Evolutionary conservation across 1,284 basidiomycete genomes (phyloP), one percentile per base, ranked within the genome.

Genomic region (Fomitopsis betulina): DNA sequence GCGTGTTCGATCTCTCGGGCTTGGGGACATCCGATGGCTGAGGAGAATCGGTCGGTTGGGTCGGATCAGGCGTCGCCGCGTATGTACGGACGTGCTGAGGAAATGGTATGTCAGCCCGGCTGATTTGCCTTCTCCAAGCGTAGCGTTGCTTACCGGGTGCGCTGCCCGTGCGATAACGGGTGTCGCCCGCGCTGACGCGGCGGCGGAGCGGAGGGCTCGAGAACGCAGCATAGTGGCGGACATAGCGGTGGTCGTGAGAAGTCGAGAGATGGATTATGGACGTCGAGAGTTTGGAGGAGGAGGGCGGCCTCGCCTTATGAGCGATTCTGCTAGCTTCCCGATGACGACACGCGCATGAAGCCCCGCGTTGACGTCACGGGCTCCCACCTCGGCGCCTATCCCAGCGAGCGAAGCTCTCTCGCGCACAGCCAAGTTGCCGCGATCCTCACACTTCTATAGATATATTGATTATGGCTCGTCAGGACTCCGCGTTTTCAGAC

Each of bases 51-150:
- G 69, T 68, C 32, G 70, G 69, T 33, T 68, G 62, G n/a, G 64
- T 66, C 8, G 70, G 70, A 61, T 70, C 66, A 37, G 70, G 70
- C 40, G 60, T 56, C 5, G 65, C 68, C 17, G 65, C 67, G 42
- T 63, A 66, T 21, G 63, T 62, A 57, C 69, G 67, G 17, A 60
- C 55, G 49, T 55, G 62, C 66, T 67, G 62, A 13, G 19, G n/a
- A 2, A 2, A 50, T 35, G 30, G 9, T 17, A 27, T 7, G 27
- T 50, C n/a, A 51, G 5, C 7, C 10, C 10, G 15, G 9, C 0
- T 17, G 12, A 1, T 9, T 27, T n/a, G 2, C 32, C 13, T 15
- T 23, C 5, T 13, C 23, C 6, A 5, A 19, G 33, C 27, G 12
- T 30, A 25, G 9, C 2, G 40, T 19, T 9, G 61, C 67, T 23